Evolutionary conservation across 1,139 yeast genomes (phyloP), one percentile per base, ranked within the genome.

Genomic region (Saccharomyces hybrid): DNA sequence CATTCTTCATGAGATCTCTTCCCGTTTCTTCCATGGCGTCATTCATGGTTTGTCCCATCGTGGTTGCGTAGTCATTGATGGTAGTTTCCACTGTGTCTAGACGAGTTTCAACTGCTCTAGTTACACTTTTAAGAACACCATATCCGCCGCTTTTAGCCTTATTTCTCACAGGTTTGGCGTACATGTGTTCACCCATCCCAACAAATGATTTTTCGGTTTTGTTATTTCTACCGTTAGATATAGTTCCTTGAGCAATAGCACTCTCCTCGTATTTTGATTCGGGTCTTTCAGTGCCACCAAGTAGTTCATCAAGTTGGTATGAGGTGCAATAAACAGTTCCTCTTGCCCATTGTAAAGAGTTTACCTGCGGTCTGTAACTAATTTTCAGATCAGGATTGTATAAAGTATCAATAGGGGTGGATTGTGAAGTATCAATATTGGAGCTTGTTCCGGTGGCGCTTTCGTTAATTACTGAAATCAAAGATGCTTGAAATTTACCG

Each of bases 321-420:
- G 78, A 70, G 2, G 82, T 74, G 16, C 85, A 77, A 57, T 78
- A 77, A 47, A 80, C 81, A 1, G 84, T 78, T 4, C 96, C 96
- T 61, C 84, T 83, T 7, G 95, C 89, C 95, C 97, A 88, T 70
- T 85, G 93, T 53, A 88, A 75, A 0, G 95, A 82, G 51, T 90
- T 82, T 5, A 88, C 82, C 3, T 82, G 77, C 1, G 99, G 99
- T 49, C 98, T 77, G 25, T 83, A 81, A 1, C 96, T 96, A 11
- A 86, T 81, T 13, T 77, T 70, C n/a, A 83, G 73, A 55, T 79
- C 79, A 26, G 79, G 82, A 60, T 84, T 82, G 70, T 83, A 85
- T 34, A 85, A 68, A 5, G 74, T 66, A 63, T 83, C 89, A 0
- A 71, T 64, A 8, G 69, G 65, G 7, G 44, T 5, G 20, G 51